Percentiles rank a stretch among this genome's conserved stretches.
Conservation (phyloP, 305 asterid species). For the Fraxinus sp. region DNA sequence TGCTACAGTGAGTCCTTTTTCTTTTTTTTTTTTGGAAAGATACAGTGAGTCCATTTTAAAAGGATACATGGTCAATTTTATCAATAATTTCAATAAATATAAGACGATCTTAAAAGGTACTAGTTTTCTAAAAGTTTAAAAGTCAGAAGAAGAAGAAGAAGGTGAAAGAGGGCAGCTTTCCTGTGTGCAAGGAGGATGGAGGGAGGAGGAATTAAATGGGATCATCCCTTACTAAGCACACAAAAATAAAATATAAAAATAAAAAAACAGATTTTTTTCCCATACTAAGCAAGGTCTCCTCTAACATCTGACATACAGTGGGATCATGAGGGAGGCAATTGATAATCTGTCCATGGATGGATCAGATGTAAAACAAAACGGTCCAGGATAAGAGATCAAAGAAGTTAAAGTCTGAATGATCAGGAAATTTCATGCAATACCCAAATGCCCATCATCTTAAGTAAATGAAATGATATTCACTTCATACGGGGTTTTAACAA, state of each 20-base stretch:
- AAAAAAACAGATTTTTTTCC: not conserved
- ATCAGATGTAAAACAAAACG: not conserved
- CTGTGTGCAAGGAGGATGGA: not conserved
- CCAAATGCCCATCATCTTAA: slow-evolving; percentile 5
- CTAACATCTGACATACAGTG: not conserved
- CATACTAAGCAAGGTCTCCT: not conserved
- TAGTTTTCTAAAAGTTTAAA: not conserved
- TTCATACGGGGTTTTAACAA: slow-evolving; percentile 6
- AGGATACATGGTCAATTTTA: not conserved
- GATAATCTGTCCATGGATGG: not conserved
- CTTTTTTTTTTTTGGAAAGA: no score
- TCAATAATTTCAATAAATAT: not conserved
- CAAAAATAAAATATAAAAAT: not conserved
- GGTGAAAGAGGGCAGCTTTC: not conserved
- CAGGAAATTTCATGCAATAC: not conserved
- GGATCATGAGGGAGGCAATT: slow-evolving; percentile 10
- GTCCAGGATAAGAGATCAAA: not conserved
- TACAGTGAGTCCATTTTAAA: not conserved
- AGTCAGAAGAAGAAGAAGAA: not conserved
- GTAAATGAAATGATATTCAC: slow-evolving; percentile 4
- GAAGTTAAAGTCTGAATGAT: slow-evolving; percentile 12
- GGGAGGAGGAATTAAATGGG: not conserved
- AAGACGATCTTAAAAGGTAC: not conserved
- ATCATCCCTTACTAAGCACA: not conserved
- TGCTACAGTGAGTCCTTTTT: not conserved